Evolutionary conservation across 768 basidiomycete genomes (phyloP), one percentile per base, ranked within the genome.

Genomic region (Macrolepiota fuliginosa): DNA sequence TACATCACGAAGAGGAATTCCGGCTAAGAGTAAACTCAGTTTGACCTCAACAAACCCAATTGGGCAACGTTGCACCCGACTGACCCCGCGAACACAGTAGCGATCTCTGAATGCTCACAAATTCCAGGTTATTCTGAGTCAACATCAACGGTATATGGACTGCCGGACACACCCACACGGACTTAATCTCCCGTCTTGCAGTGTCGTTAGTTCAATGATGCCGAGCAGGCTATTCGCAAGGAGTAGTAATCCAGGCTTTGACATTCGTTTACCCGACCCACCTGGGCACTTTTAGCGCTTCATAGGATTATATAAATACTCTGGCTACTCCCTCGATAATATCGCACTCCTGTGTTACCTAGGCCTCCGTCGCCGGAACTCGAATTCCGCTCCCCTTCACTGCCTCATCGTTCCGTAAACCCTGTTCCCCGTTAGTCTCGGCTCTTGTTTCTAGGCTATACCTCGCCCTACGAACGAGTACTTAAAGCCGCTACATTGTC

Each of bases 261-360:
- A 17, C 37, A 40, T 54, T 17, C 37, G 25, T 24, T 54, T 22
- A 19, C 22, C 53, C 17, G 10, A n/a, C 17, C n/a, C 19, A 45
- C 42, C 12, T 37, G 56, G 3, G n/a, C 32, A 15, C n/a, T 27
- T 25, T 56, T 22, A 13, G 22, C 19, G 25, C n/a, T 17, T 27
- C 54, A 35, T 47, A 11, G 22, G 4, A 17, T 3, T 19, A 19
- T 59, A 59, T 59, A 59, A 52, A 59, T 59, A 59, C 50, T n/a
- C 10, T 49, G 25, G 12, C 22, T 32, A 7, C 29, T 32, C 12
- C 11, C 27, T 56, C 56, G 12, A 56, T 56, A 47, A 42, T 27
- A n/a, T 45, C 45, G 13, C 25, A 49, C 10, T 12, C 39, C 2
- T 11, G 56, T 47, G 17, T 47, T 45, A 56, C 54, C 17, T 13